phyloP scores from a whole-genome alignment of 768 basidiomycete species.

The Fomitopsis pulvina region DNA sequence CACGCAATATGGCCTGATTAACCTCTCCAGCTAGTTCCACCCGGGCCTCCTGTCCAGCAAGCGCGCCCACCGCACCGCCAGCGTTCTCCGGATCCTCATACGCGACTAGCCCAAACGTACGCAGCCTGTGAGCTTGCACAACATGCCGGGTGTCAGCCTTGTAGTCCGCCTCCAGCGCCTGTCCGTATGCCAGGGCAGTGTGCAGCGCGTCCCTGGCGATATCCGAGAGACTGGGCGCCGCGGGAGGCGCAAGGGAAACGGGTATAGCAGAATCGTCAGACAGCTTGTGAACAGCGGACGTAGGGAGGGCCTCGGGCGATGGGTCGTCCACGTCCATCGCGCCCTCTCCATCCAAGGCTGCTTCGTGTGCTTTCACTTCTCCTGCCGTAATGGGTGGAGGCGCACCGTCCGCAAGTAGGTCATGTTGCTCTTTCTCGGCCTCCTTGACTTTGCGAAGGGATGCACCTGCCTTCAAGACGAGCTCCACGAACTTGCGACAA shows the following conservation, averaged over 20 bases:
- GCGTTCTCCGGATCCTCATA: conserved; percentile 69
- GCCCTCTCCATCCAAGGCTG: conserved; percentile 33
- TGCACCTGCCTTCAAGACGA: conserved; percentile 65
- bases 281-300: conserved; percentile 3
- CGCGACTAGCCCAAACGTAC: conserved; percentile 75
- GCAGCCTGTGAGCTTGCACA: conserved; percentile 60
- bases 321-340: conserved; percentile 57
- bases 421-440: conserved; percentile 24
- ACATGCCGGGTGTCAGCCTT: conserved; percentile 54
- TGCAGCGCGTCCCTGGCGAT: conserved; percentile 48
- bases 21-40: conserved; percentile 65
- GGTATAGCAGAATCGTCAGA: conserved; percentile 6
- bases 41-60: conserved; percentile 64
- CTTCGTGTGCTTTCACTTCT: conserved; percentile 16
- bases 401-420: neutral
- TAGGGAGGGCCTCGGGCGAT: conserved; percentile 24
- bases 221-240: conserved; percentile 17
- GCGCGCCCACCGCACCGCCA: conserved; percentile 56
- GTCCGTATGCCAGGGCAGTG: conserved; percentile 68
- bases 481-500: conserved; percentile 82
- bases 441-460: conserved; percentile 55
- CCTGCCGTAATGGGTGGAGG: neutral
- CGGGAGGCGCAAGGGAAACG: conserved; percentile 19
- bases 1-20: conserved; percentile 79
- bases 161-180: conserved; percentile 62